phyloP scores from a whole-genome alignment of 2,329 filamentous ascomycete species.

The Fusarium haematococcum region DNA sequence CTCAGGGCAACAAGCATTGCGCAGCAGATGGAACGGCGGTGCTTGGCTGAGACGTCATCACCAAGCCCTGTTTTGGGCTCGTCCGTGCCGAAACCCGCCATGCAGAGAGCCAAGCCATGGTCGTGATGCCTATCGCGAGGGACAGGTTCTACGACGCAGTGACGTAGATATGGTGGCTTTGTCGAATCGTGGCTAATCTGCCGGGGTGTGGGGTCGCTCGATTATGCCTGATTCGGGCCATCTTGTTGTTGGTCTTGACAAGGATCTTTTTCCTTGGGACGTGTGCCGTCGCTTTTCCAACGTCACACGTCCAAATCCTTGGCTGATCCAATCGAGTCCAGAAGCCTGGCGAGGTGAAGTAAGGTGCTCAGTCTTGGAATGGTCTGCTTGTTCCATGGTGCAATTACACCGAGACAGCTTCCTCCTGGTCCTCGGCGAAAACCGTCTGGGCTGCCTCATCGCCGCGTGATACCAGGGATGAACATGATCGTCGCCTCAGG shows the following conservation, averaged over 20 bases:
- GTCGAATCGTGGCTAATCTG: constrained; percentile 39
- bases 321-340: constrained; percentile 24
- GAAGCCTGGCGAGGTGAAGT: not conserved
- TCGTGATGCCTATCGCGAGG: constrained; percentile 30
- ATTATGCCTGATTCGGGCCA: constrained; percentile 39
- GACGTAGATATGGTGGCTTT: constrained; percentile 43
- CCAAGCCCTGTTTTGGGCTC: constrained; percentile 24
- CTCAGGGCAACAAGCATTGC: constrained; percentile 24
- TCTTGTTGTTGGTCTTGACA: constrained; percentile 11
- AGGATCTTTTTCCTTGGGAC: not conserved
- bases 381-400: constrained; percentile 8
- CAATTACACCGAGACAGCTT: constrained; percentile 16
- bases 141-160: constrained; percentile 30
- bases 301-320: constrained; percentile 35
- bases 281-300: constrained; percentile 2
- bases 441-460: constrained; percentile 4
- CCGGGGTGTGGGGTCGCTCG: constrained; percentile 31
- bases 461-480: constrained; percentile 22
- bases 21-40: constrained; percentile 25
- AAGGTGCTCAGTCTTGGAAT: constrained; percentile 15
- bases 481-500: constrained; percentile 25
- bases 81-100: constrained; percentile 28
- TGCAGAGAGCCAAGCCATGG: constrained; percentile 28
- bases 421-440: not conserved
- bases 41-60: constrained; percentile 43